phyloP scores from a whole-genome alignment of 768 basidiomycete genomes.

The Serendipita vermifera region DNA sequence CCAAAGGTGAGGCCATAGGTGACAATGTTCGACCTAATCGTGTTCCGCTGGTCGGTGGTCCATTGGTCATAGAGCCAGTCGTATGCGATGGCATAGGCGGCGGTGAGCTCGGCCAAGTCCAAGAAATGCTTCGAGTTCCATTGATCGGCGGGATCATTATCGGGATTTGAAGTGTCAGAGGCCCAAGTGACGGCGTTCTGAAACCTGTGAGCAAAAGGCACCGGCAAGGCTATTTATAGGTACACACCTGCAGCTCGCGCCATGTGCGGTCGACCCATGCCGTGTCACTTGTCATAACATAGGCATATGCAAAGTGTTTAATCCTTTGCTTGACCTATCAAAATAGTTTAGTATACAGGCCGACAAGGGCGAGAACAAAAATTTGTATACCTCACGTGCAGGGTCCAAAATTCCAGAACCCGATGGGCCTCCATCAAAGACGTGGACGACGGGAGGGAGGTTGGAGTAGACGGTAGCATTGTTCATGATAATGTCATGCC shows the following conservation, averaged over 20 bases:
- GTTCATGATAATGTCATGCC: conserved; percentile 83
- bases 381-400: conserved; percentile 48
- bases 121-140: conserved; percentile 93
- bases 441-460: conserved; percentile 53
- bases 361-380: too few relatives aligned
- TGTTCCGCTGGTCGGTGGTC: conserved; percentile 54
- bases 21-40: conserved; percentile 61
- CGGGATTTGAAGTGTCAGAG: conserved; percentile 44
- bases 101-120: conserved; percentile 77
- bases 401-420: conserved; percentile 82
- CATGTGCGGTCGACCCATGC: conserved; percentile 80
- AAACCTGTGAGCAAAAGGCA: not conserved
- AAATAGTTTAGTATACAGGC: too few relatives aligned
- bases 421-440: conserved; percentile 49
- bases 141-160: conserved; percentile 25
- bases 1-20: conserved; percentile 65
- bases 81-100: conserved; percentile 85
- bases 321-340: conserved; percentile 67
- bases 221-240: too few relatives aligned
- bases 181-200: conserved; percentile 42
- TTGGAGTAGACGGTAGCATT: conserved; percentile 71
- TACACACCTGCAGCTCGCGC: conserved; percentile 68
- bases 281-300: conserved; percentile 82
- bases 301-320: conserved; percentile 87
- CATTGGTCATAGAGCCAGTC: conserved; percentile 91